Evolutionary conservation across 192 early-diverging fungal species (phyloP), one percentile per base, ranked within the genome.

Genomic region (Backusella sp.): DNA sequence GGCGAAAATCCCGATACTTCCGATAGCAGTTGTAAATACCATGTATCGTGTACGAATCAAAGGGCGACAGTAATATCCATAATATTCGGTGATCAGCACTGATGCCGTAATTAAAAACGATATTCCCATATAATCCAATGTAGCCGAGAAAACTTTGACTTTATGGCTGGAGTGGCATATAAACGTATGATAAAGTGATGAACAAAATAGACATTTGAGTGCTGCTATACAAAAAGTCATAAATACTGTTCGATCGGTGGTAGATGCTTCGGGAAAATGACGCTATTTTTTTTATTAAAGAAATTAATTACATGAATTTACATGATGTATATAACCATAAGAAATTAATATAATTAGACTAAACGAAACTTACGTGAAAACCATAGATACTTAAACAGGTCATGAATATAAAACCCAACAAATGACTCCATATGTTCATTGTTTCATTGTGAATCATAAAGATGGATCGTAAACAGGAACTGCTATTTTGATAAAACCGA

Each of bases 81-180:
- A 91, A 79, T 90, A 89, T 68, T 86, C 87, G 5, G 84, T 88
- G 14, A 88, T 81, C 21, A 88, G 75, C 6, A 89, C 83, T 34
- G 85, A 87, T n/a, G 88, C 88, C 11, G 86, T 87, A 68, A 91
- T 91, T 30, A 91, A 73, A 67, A 90, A 76, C 0, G 90, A 85
- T 69, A 91, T 91, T 14, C 90, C 90, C 62, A 90, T 89, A 81
- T 91, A 90, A 72, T 89, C 88, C 21, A 91, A 74, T 23, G 85
- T 90, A 11, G 87, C 88, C 59, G 86, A 84, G 73, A 85, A 90
- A 26, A 82, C 81, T 77, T 86, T 88, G 30, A 86, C 83, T 23
- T 80, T 76, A 12, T 81, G 78, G 46, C 83, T 82, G 1, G 87
- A 84, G 79, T 89, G 87, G 70, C 87, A 86, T 32, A 85, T 87